Conservation (phyloP, 2,329 filamentous ascomycete genomes). For the Sclerotiophoma versabilis region DNA sequence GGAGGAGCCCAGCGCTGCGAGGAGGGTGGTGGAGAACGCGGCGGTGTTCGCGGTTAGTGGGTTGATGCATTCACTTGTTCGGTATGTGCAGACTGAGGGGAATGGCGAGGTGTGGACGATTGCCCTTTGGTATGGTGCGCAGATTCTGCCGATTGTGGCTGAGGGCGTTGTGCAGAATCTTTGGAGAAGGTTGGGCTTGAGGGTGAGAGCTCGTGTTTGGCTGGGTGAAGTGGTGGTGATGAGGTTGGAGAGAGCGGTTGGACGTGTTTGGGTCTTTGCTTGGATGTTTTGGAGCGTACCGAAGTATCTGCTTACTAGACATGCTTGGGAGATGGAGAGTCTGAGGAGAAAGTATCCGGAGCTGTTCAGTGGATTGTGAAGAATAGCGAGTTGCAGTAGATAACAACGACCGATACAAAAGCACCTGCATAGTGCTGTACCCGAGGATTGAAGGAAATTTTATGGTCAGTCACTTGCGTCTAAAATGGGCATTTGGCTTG, state of each 20-base stretch:
- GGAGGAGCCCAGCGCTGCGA: background rate
- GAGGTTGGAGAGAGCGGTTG: constrained; percentile 16
- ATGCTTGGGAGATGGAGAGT: constrained; percentile 22
- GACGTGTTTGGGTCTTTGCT: constrained; percentile 24
- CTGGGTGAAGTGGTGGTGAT: constrained; percentile 3
- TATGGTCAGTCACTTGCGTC: too few relatives aligned
- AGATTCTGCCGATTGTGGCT: constrained; percentile 27
- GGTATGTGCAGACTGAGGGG: constrained; percentile 15
- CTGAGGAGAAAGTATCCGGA: background rate
- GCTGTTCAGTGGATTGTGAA: background rate
- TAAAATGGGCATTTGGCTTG: too few relatives aligned
- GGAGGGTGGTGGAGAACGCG: constrained; percentile 26
- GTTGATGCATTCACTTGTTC: constrained; percentile 22
- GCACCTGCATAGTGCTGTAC: too few relatives aligned
- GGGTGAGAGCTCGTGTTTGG: background rate
- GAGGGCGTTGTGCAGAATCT: constrained; percentile 17
- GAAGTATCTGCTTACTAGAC: constrained; percentile 17
- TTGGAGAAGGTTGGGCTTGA: constrained; percentile 9
- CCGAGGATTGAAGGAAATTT: too few relatives aligned
- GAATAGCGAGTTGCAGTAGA: too few relatives aligned
- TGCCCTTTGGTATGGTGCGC: constrained; percentile 22
- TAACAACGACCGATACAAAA: too few relatives aligned
- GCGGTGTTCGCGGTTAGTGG: constrained; percentile 28
- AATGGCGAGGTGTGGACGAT: constrained; percentile 22
- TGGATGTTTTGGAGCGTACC: constrained; percentile 32